Evolutionary conservation across 306 rosid species (phyloP).

Genomic region (Urtica urens): DNA sequence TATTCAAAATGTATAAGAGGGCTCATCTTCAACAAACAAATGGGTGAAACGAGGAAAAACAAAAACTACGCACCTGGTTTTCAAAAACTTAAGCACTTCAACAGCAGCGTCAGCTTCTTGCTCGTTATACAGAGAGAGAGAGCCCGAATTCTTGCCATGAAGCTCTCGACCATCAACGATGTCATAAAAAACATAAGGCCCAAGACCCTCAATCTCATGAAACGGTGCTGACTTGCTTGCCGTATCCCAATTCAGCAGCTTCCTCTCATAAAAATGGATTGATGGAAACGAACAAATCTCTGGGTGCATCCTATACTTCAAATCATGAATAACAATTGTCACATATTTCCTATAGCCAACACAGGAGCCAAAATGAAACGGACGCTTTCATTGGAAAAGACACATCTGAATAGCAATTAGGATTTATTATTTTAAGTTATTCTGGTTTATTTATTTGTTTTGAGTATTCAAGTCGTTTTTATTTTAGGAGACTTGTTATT

Average conservation of each 20-base stretch:
- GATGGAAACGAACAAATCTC: constrained; percentile 91
- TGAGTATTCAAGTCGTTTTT: no score
- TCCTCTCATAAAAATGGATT: constrained; percentile 73
- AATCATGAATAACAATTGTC: constrained; percentile 16
- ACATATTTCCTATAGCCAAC: constrained; percentile 14
- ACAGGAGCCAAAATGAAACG: constrained; percentile 6
- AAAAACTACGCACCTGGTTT: constrained; percentile 35
- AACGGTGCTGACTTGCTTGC: constrained; percentile 63
- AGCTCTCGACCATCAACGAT: constrained; percentile 70
- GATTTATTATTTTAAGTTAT: no score
- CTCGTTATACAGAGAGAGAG: constrained; percentile 70
- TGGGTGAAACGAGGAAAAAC: no score
- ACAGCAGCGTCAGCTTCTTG: constrained; percentile 88
- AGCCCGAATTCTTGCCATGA: constrained; percentile 64
- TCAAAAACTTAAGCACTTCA: constrained; percentile 60
- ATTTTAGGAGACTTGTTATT: no score
- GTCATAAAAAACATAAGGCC: constrained; percentile 85
- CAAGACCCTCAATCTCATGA: constrained; percentile 61
- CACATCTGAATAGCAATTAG: no score
- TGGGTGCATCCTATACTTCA: constrained; percentile 98
- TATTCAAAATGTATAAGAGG: background rate
- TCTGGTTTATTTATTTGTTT: no score
- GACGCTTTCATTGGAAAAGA: no score
- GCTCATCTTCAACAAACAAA: no score
- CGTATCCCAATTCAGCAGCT: constrained; percentile 69